Evolutionary conservation across 345 rosid genomes (phyloP).

Genomic region (Populus simonii): DNA sequence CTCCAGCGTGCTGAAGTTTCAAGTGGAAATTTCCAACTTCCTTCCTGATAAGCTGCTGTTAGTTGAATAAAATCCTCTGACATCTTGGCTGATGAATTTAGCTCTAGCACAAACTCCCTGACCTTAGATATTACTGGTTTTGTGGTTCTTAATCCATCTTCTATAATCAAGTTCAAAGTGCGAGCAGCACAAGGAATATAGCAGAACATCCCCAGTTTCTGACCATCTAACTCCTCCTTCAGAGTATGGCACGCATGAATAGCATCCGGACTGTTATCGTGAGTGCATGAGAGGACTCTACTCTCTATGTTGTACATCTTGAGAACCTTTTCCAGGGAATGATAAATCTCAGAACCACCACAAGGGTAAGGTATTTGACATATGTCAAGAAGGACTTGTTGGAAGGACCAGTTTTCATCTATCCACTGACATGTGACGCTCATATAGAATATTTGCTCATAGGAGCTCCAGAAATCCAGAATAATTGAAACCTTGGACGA

Average conservation of each 20-base stretch:
- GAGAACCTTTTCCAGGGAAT: slow-evolving; percentile 55
- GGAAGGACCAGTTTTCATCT: slow-evolving; percentile 73
- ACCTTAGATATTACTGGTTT: slow-evolving; percentile 70
- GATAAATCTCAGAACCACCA: slow-evolving; percentile 62
- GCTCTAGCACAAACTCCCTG: slow-evolving; percentile 69
- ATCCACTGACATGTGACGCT: slow-evolving; percentile 88
- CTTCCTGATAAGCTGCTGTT: slow-evolving; percentile 73
- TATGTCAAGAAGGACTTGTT: slow-evolving; percentile 67
- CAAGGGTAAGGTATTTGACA: slow-evolving; percentile 77
- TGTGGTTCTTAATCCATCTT: slow-evolving; percentile 71
- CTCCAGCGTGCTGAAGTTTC: slow-evolving; percentile 85
- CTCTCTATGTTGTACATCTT: slow-evolving; percentile 68
- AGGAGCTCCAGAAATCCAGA: slow-evolving; percentile 80
- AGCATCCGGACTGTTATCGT: slow-evolving; percentile 78
- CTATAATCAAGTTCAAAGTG: slow-evolving; percentile 66
- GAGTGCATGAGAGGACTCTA: slow-evolving; percentile 75
- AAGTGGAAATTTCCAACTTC: slow-evolving; percentile 80
- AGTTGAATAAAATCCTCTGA: slow-evolving; percentile 62
- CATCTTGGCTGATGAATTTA: slow-evolving; percentile 62
- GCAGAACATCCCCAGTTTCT: slow-evolving; percentile 73
- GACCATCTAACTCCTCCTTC: slow-evolving; percentile 69
- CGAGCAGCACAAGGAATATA: slow-evolving; percentile 91
- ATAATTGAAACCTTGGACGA: slow-evolving; percentile 73
- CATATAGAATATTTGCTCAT: slow-evolving; percentile 70
- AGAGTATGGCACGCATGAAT: slow-evolving; percentile 75